Conservation (phyloP, 2,329 filamentous ascomycete genomes). For the Clonostachys sp. region DNA sequence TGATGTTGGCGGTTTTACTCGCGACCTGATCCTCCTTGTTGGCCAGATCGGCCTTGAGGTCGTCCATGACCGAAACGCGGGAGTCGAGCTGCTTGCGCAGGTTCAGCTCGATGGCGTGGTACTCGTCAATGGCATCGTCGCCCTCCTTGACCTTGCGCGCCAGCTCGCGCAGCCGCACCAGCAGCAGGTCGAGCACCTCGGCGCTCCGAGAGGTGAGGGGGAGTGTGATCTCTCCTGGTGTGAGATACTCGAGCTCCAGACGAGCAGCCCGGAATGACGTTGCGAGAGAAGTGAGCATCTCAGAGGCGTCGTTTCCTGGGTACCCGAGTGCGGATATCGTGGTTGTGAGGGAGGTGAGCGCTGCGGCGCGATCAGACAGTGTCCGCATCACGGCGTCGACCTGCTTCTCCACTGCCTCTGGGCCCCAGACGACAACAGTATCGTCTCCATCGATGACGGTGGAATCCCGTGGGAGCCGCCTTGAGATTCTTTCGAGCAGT, state of each 20-base stretch:
- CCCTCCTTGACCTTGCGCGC: slow-evolving; percentile 38
- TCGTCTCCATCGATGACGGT: slow-evolving; percentile 1
- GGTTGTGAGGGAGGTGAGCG: slow-evolving; percentile 35
- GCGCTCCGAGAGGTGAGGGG: slow-evolving; percentile 48
- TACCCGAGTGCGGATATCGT: slow-evolving; percentile 49
- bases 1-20: slow-evolving; percentile 33
- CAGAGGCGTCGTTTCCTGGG: slow-evolving; percentile 35
- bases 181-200: slow-evolving; percentile 50
- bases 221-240: slow-evolving; percentile 51
- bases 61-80: slow-evolving; percentile 45
- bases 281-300: slow-evolving; percentile 42
- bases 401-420: slow-evolving; percentile 30
- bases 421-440: slow-evolving; percentile 1
- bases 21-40: slow-evolving; percentile 21
- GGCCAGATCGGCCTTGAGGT: slow-evolving; percentile 34
- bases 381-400: slow-evolving; percentile 36
- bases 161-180: slow-evolving; percentile 43
- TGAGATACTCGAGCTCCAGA: slow-evolving; percentile 58
- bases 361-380: slow-evolving; percentile 43
- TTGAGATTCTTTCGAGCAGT: slow-evolving; percentile 28
- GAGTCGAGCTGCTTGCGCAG: slow-evolving; percentile 52
- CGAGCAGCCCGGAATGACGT: slow-evolving; percentile 50
- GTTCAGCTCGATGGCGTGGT: slow-evolving; percentile 49
- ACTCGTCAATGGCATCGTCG: slow-evolving; percentile 55
- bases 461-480: slow-evolving; percentile 19